Evolutionary conservation across 1,284 basidiomycete species (phyloP), one percentile per base, ranked within the genome.

Genomic region (Microbotryomycetes sp.): DNA sequence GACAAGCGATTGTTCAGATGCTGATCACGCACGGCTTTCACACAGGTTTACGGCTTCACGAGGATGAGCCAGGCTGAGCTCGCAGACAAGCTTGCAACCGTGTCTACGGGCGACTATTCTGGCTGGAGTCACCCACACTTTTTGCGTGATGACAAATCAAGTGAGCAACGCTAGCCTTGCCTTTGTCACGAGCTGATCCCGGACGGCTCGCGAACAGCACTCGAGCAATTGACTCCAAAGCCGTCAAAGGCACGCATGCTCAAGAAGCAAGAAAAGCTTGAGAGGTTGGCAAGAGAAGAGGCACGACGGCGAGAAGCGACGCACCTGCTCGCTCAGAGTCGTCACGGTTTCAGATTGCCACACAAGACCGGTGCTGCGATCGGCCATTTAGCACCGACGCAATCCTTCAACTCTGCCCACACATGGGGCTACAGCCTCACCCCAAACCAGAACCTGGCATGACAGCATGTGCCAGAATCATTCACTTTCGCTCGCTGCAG

Each of bases 11-110:
- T n/a, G n/a, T n/a, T n/a, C n/a, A n/a, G n/a, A n/a, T n/a, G n/a
- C n/a, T n/a, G n/a, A n/a, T n/a, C n/a, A n/a, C n/a, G n/a, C n/a
- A n/a, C n/a, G n/a, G n/a, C n/a, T n/a, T n/a, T n/a, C 4, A 5
- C 47, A 23, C 54, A 59, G 61, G 61, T 65, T 21, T 65, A 65
- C 50, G 59, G 56, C 11, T 65, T 65, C 50, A 53, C 52, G 4
- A 52, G 64, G 4, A 35, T 62, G 21, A 27, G 57, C 24, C 27
- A 27, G 35, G 23, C 53, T 7, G 57, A 65, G 29, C 53, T 65
- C 18, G 27, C 21, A 28, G 3, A 29, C 54, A 54, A 56, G 45
- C 47, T 60, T n/a, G 21, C 49, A 7, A 15, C 26, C 5, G 35
- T 46, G 16, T 30, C 48, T 29, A 52, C 50, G 18, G 24, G 26